phyloP scores from a whole-genome alignment of 1,284 basidiomycete genomes.

The Golubevia pallescens region DNA sequence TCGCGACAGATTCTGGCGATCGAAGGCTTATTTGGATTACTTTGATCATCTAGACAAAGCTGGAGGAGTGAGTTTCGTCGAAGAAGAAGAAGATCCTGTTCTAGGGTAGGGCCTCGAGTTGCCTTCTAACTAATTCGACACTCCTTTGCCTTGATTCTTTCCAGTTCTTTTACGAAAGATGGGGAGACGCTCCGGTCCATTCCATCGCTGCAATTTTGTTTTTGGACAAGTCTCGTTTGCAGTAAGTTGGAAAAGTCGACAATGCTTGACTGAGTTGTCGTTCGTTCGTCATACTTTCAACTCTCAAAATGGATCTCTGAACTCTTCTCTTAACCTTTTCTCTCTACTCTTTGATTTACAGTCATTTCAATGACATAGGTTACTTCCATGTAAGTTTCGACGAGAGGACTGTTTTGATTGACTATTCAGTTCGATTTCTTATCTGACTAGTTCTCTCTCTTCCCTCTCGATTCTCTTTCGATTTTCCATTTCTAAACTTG shows the following conservation, averaged over 20 bases:
- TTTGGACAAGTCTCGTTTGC: constrained; percentile 37
- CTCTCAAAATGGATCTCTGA: background rate
- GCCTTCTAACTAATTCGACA: background rate
- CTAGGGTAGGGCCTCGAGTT: too few relatives aligned
- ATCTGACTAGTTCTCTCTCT: too few relatives aligned
- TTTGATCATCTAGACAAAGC: constrained; percentile 78
- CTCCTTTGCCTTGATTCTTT: too few relatives aligned
- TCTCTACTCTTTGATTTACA: background rate
- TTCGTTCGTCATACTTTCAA: background rate
- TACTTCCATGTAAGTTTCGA: constrained; percentile 47
- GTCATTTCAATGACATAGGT: constrained; percentile 50
- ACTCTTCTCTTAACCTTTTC: constrained; percentile 4
- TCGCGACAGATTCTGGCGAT: constrained; percentile 72
- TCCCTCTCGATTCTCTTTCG: too few relatives aligned
- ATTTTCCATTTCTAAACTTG: too few relatives aligned
- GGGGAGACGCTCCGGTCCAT: constrained; percentile 78
- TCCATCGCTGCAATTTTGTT: constrained; percentile 55
- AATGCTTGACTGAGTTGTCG: background rate
- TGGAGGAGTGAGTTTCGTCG: too few relatives aligned
- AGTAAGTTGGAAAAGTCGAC: constrained; percentile 3
- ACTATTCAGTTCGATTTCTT: too few relatives aligned
- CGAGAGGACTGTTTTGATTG: constrained; percentile 13
- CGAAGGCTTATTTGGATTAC: constrained; percentile 77
- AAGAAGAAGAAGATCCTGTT: too few relatives aligned
- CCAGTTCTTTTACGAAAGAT: constrained; percentile 68